Percentiles rank a stretch among this genome's conserved stretches.
These are phyloP conservation scores for Zygotorulaspora chibaensis DNA, from an alignment of 805 yeast genomes.

Conservation along the genomic window DNA sequence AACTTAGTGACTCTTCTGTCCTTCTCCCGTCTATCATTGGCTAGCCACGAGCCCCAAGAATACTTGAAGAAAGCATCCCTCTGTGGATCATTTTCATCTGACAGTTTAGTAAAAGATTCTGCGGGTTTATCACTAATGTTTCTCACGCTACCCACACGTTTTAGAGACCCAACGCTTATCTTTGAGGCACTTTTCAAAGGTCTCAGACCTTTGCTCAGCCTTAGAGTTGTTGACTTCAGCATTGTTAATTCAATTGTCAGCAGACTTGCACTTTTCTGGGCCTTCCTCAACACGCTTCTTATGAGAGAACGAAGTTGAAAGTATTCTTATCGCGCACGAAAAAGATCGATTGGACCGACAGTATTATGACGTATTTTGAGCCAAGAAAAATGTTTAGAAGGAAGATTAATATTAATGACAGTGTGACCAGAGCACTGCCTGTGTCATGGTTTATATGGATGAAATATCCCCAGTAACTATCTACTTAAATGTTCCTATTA, in stretches of 20 bases:
- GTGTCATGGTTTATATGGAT: too few species aligned
- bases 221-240: conserved; percentile 9
- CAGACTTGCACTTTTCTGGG: too few species aligned
- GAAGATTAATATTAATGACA: too few species aligned
- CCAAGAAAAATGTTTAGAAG: too few species aligned
- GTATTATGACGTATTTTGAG: too few species aligned
- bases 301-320: too few species aligned
- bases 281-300: too few species aligned
- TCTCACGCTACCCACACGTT: conserved; percentile 18
- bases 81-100: conserved; percentile 61
- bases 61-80: conserved; percentile 76
- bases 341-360: too few species aligned
- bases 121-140: conserved; percentile 32
- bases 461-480: too few species aligned
- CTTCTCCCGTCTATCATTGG: conserved; percentile 70
- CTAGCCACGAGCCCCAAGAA: conserved; percentile 94
- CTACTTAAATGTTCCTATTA: too few species aligned
- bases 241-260: neutral
- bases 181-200: neutral
- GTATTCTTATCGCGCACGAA: too few species aligned
- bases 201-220: conserved; percentile 2
- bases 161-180: conserved; percentile 1
- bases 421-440: too few species aligned
- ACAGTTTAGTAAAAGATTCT: conserved; percentile 47
- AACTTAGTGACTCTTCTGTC: conserved; percentile 74